Evolutionary conservation across 768 basidiomycete genomes (phyloP), one percentile per base, ranked within the genome.

Genomic region (Mrakia frigida): DNA sequence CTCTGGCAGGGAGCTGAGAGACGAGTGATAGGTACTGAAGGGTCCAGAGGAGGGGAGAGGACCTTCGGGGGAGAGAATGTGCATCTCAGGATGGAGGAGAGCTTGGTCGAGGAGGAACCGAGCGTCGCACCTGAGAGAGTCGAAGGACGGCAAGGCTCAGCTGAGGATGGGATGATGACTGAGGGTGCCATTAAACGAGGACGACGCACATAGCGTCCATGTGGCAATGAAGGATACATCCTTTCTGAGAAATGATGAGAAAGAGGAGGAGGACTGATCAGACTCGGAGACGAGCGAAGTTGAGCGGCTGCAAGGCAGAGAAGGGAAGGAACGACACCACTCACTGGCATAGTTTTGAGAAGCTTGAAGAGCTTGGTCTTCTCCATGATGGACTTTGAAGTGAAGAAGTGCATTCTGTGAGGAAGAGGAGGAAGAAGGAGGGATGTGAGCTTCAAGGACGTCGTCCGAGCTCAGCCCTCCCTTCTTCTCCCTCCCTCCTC

Each of bases 221-320:
- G 81, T 92, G 91, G 0, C 86, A 88, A 79, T 92, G 91, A 21
- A 93, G 84, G 5, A 92, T 85, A 0, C 87, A 90, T 56, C 91
- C 92, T 83, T 92, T 92, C 67, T 69, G n/a, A 9, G 67, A 69
- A 25, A 35, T 11, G 31, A 33, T 4, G 37, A 39, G 7, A 25
- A 7, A 35, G 31, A 11, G 31, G 10, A 7, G 18, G n/a, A 65
- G 37, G 21, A 33, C 46, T 50, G 46, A 50, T 50, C 46, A 65
- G 63, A 23, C 31, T 9, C n/a, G 63, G 63, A 13, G 61, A 65
- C 10, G 33, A 35, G 33, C 33, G 63, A 33, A 4, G 14, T 33
- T 33, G 10, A 31, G 18, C n/a, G 14, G 39, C 39, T 41, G 39
- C 18, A 50, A 50, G 46, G 18, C 16, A 50, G 39, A 50, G 14